Evolutionary conservation across 139 green algal species (phyloP).

Genomic region (Choricystis sp.): DNA sequence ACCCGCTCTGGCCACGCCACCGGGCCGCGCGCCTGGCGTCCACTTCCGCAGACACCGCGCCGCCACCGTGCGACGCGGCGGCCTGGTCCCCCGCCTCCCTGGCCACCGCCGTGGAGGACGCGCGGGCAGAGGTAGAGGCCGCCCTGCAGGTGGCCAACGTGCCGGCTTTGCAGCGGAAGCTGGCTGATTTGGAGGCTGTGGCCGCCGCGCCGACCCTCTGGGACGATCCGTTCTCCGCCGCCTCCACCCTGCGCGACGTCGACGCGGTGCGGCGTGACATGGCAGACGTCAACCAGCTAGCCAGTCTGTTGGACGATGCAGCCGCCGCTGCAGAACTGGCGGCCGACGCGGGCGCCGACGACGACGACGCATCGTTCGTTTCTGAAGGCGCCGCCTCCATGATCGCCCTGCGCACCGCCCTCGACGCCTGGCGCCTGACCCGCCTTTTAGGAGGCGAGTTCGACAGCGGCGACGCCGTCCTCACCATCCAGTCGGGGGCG

Average conservation of each 20-base stretch:
- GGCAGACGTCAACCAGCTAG: background rate
- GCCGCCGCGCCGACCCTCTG: constrained; percentile 31
- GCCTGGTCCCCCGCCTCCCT: too few relatives aligned
- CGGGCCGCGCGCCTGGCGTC: too few relatives aligned
- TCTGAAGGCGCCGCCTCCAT: constrained; percentile 12
- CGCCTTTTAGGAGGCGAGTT: constrained; percentile 53
- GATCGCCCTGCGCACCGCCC: constrained; percentile 1
- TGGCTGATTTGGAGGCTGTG: constrained; percentile 31
- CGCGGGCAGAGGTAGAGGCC: too few relatives aligned
- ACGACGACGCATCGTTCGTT: constrained; percentile 9
- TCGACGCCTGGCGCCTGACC: constrained; percentile 35
- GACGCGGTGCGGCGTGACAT: background rate
- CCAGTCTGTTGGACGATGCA: constrained; percentile 17
- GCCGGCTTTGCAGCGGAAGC: constrained; percentile 5
- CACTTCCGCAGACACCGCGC: too few relatives aligned
- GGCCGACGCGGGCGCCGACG: constrained; percentile 17
- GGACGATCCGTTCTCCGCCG: constrained; percentile 37
- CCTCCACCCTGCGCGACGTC: constrained; percentile 30
- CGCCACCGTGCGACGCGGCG: too few relatives aligned
- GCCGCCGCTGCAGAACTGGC: constrained; percentile 34
- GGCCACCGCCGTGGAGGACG: too few relatives aligned
- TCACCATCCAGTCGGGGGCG: constrained; percentile 45
- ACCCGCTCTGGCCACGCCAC: too few relatives aligned
- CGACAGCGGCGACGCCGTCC: constrained; percentile 9
- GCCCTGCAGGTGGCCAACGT: constrained; percentile 18